Evolutionary conservation across 495 filamentous ascomycete species (phyloP).

Genomic region (Xylaria flabelliformis): DNA sequence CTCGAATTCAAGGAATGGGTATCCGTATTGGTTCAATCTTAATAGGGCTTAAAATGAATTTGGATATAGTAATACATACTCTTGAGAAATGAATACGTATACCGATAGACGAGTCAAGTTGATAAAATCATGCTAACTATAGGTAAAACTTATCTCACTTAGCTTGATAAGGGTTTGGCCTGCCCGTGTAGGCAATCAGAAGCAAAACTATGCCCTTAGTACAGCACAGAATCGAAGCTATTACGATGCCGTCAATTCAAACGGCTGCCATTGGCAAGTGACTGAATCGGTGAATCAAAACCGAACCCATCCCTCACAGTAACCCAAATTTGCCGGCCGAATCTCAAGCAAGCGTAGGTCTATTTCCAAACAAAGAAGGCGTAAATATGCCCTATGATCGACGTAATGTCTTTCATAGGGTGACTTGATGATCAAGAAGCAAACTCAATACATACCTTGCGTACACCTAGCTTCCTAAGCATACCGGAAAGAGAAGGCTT

Average conservation of each 20-base stretch:
- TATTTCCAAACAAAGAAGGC: neutral
- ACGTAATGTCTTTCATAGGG: neutral
- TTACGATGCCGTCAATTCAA: neutral
- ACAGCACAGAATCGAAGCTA: neutral
- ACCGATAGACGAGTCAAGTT: no score
- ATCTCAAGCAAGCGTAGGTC: neutral
- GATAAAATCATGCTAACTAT: neutral
- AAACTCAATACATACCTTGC: neutral
- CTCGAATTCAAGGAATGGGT: neutral
- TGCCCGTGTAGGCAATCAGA: neutral
- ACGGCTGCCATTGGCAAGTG: neutral
- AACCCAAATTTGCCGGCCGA: neutral
- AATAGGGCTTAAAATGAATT: neutral
- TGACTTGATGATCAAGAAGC: neutral
- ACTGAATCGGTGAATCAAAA: neutral
- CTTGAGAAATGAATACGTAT: neutral
- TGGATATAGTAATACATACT: neutral
- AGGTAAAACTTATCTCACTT: neutral
- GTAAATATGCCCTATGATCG: neutral
- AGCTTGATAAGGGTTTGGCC: neutral
- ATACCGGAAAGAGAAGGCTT: neutral
- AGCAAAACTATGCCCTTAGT: neutral
- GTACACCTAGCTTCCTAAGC: neutral
- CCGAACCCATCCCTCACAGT: neutral
- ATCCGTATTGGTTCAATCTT: neutral